Evolutionary conservation across 176 grass and related monocot species (phyloP).

Genomic region (Raddia guianensis): DNA sequence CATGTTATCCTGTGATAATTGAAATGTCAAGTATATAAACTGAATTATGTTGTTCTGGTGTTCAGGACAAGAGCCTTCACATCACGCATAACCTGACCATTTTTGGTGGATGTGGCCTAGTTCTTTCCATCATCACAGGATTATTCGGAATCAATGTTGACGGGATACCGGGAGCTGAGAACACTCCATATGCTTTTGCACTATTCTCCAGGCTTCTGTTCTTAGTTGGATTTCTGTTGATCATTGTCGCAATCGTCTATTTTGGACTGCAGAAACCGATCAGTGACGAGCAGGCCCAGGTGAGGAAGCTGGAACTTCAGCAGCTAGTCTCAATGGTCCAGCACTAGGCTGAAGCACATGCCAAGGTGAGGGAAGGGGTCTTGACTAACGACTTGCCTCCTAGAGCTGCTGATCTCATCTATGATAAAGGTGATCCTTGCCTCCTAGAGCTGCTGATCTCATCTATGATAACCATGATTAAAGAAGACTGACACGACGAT

Average conservation of each 20-base stretch:
- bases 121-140: conserved; percentile 59
- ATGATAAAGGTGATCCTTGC: conserved; percentile 39
- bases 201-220: conserved; percentile 49
- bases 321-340: conserved; percentile 63
- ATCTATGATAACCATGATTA: no score
- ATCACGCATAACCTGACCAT: conserved; percentile 60
- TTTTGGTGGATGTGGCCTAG: conserved; percentile 55
- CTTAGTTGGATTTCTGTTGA: conserved; percentile 42
- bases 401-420: conserved; percentile 49
- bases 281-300: conserved; percentile 51
- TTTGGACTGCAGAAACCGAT: conserved; percentile 58
- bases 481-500: no score
- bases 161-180: conserved; percentile 56
- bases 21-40: not conserved
- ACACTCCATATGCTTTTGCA: conserved; percentile 55
- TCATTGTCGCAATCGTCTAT: conserved; percentile 42
- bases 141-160: conserved; percentile 69
- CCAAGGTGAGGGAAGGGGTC: conserved; percentile 63
- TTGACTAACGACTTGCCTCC: conserved; percentile 56
- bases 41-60: conserved; percentile 6
- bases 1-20: not conserved
- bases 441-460: no score
- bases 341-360: conserved; percentile 58
- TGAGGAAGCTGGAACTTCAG: conserved; percentile 64
- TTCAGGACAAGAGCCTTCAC: conserved; percentile 59